Conservation (phyloP, 176 grass and related monocot genomes). For the bread wheat (Triticum aestivum) region IWGSC_CS_RefSeq_v2.1 NC_057795.1:674445449-674445948, state of each 20-base stretch:
- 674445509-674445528: background rate
- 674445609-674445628: too few species aligned
- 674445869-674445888: too few species aligned
- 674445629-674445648: too few species aligned
- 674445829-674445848: too few species aligned
- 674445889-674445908: constrained; percentile 39
- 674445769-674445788: too few species aligned
- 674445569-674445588: constrained; percentile 48
- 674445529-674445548: constrained; percentile 42
- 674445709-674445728: constrained; percentile 41
- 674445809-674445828: too few species aligned
- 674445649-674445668: too few species aligned
- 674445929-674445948: constrained; percentile 44
- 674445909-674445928: constrained; percentile 38
- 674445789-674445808: too few species aligned
- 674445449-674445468: background rate
- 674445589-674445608: constrained; percentile 39
- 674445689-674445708: constrained; percentile 5
- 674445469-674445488: background rate
- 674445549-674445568: constrained; percentile 34
- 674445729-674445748: constrained; percentile 42
- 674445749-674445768: constrained; percentile 4
- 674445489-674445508: too few species aligned
- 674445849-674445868: too few species aligned
- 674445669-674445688: too few species aligned